A percentile compares a stretch with the other conserved stretches of the same genome.
phyloP scores from a whole-genome alignment of 2,329 filamentous ascomycete species.

The Ustulina deusta region DNA sequence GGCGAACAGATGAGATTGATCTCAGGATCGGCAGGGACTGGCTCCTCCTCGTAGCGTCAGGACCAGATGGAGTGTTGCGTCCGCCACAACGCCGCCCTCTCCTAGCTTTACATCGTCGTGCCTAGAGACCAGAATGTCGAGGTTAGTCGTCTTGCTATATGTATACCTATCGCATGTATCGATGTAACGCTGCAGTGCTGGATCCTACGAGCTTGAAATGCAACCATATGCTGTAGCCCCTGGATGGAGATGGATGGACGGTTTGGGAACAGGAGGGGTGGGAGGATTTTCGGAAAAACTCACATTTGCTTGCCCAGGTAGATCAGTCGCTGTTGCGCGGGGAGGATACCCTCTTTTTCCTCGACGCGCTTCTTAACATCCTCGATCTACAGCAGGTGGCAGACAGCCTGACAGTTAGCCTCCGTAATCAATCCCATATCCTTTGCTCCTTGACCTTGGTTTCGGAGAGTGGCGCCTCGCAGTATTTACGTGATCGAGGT shows the following conservation, averaged over 20 bases:
- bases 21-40: conserved; percentile 30
- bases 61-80: conserved; percentile 93
- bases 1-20: neutral
- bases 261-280: neutral
- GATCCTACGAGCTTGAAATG: neutral
- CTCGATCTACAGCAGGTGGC: conserved; percentile 71
- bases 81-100: conserved; percentile 91
- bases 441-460: neutral
- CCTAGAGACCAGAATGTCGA: conserved; percentile 65
- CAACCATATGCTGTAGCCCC: neutral
- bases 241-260: too few species aligned
- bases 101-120: conserved; percentile 92
- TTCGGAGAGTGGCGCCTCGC: neutral
- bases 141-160: conserved; percentile 14
- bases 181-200: neutral
- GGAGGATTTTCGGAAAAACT: conserved; percentile 44
- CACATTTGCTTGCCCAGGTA: conserved; percentile 99
- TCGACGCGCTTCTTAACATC: conserved; percentile 99
- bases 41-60: conserved; percentile 88
- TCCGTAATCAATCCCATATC: neutral
- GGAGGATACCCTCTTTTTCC: conserved; percentile 98
- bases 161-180: neutral
- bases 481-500: neutral
- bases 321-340: conserved; percentile 95
- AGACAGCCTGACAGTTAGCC: conserved; percentile 2